Evolutionary conservation across 306 rosid genomes (phyloP), one percentile per base, ranked within the genome.

Genomic region (Datisca glomerata): DNA sequence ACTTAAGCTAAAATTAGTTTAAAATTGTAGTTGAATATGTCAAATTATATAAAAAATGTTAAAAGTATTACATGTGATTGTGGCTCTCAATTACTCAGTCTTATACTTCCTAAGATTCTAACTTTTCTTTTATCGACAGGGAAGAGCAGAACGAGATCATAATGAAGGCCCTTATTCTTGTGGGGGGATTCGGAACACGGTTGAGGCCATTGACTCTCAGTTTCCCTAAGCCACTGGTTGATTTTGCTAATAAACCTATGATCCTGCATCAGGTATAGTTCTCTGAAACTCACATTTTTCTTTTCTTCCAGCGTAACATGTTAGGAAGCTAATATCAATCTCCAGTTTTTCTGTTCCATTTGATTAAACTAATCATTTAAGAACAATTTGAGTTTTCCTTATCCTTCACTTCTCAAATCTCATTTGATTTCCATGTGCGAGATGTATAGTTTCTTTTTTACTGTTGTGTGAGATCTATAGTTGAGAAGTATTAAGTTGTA

Each of bases 171-270:
- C 64, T 91, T 41, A 91, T 91, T 80, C 80, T 91, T 5, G 99
- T 91, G 32, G 99, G 99, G 43, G 99, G 99, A 29, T 91, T 91
- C 56, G 99, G 99, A 58, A 91, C 99, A 38, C 84, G 99, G 55
- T 45, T 91, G 87, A 85, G 99, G 87, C 99, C 99, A 59, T 63
- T 91, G 85, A 91, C 99, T 54, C 96, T 91, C 47, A 91, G 96
- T 66, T 18, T 91, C 44, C 99, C 99, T 18, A 91, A 91, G 82
- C 99, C 99, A 41, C 99, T 91, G 62, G 99, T 91, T 68, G 99
- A 91, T 65, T 91, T 91, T 55, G 99, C 94, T 35, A 91, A 91
- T 67, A 91, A 91, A 57, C 99, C 99, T 46, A 91, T 91, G 99
- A 91, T 91, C 71, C 71, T 91, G 70, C 99, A 91, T 54, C 99